These are phyloP conservation scores for Iberis amara DNA, from an alignment of 441 rosid genomes.

Conservation along the genomic window DNA sequence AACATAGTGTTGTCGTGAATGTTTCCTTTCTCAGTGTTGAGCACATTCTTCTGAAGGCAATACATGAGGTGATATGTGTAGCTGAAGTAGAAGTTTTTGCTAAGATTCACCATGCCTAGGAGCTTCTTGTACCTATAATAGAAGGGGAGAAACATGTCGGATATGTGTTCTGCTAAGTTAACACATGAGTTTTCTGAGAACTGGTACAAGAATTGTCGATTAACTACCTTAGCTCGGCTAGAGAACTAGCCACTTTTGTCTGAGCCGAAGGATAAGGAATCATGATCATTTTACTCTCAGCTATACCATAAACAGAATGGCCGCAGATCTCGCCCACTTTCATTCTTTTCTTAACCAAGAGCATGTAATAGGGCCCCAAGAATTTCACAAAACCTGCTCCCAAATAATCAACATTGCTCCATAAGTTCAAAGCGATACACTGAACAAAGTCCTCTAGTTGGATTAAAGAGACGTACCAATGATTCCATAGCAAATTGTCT, in stretches of 20 bases:
- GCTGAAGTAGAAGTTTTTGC: constrained; percentile 79
- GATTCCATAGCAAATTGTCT: constrained; percentile 61
- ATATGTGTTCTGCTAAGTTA: constrained; percentile 30
- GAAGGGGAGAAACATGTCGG: constrained; percentile 22
- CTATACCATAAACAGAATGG: constrained; percentile 47
- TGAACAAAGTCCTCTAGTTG: background rate
- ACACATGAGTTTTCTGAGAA: constrained; percentile 34
- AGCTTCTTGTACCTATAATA: constrained; percentile 65
- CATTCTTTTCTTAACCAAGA: constrained; percentile 55
- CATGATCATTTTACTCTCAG: constrained; percentile 49
- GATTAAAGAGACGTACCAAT: constrained; percentile 40
- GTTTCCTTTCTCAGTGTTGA: constrained; percentile 40
- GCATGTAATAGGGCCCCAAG: constrained; percentile 70
- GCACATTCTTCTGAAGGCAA: constrained; percentile 53
- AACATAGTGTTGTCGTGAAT: constrained; percentile 51
- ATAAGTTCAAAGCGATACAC: constrained; percentile 5
- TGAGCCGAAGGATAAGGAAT: constrained; percentile 43
- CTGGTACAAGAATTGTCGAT: constrained; percentile 35
- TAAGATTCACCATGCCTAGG: constrained; percentile 57
- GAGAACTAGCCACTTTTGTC: constrained; percentile 42
- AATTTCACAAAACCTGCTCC: constrained; percentile 58
- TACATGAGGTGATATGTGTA: constrained; percentile 69
- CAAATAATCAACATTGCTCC: constrained; percentile 5
- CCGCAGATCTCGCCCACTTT: constrained; percentile 66
- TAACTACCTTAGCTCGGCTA: constrained; percentile 48